A percentile compares a stretch with the other conserved stretches of the same genome.
Conservation (phyloP, 108 stramenopile species). For the Nitzschia sp. region DNA sequence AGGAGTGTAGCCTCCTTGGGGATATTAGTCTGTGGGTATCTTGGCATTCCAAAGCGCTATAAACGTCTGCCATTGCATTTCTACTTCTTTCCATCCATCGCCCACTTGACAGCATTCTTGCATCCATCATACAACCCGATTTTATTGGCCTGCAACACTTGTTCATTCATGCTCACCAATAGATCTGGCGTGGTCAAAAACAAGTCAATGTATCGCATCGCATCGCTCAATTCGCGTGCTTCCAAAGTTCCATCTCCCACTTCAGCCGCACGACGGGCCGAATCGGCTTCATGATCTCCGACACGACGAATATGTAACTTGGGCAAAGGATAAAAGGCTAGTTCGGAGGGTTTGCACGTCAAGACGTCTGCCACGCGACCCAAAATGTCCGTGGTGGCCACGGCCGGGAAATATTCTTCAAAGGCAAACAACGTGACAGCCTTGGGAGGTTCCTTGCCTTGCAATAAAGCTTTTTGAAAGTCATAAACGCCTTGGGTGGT, state of each 20-base stretch:
- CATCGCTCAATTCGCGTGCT: conserved; percentile 75
- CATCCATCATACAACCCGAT: conserved; percentile 85
- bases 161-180: conserved; percentile 73
- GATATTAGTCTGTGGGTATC: no score
- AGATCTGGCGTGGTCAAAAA: conserved; percentile 64
- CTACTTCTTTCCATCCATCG: conserved; percentile 18
- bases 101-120: conserved; percentile 77
- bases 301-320: conserved; percentile 93
- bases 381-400: conserved; percentile 90
- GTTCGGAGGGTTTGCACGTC: conserved; percentile 87
- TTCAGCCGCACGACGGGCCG: conserved; percentile 82
- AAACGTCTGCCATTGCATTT: no score
- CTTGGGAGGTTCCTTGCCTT: conserved; percentile 39
- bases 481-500: conserved; percentile 63
- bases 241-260: conserved; percentile 89
- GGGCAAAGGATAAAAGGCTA: conserved; percentile 91
- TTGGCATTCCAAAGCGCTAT: no score
- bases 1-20: no score
- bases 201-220: conserved; percentile 68
- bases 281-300: conserved; percentile 91
- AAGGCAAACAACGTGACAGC: conserved; percentile 82
- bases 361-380: conserved; percentile 87
- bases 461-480: conserved; percentile 64
- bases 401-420: conserved; percentile 91
- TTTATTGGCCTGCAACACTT: conserved; percentile 43